Base-by-base conservation (phyloP, 306 rosid species). In the Purshia tridentata region DNA sequence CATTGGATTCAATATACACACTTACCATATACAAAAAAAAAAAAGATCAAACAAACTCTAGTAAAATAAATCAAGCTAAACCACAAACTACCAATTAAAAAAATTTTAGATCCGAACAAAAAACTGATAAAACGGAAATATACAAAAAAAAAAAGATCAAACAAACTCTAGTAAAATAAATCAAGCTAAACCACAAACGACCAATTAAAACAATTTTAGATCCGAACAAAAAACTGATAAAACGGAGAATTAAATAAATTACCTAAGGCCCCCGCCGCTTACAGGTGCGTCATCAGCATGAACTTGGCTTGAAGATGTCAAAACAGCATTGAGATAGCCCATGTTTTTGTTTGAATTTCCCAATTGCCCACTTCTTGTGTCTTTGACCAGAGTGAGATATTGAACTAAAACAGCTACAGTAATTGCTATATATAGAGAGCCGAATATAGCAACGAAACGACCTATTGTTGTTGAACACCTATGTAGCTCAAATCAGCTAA, bases 181-280 rank as follows among this genome's bases (percentile, higher is more conserved):
- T 39, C 4, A 16, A 23, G 44, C 9, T n/a, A 68, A 9, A 79
- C n/a, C n/a, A 18, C 53, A 58, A 74, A 55, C 74, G 49, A 72
- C 50, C 7, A 65, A 53, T 57, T 60, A 2, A 57, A 65, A 59
- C 39, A 55, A 64, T 50, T 50, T 52, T 64, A 75, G 77, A 84
- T 59, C 84, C 46, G 67, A 84, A 77, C 80, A 29, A 22, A 4
- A 78, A 12, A 52, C 15, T 7, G 4, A 37, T 20, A 64, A 64
- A 57, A 23, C 9, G 52, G 60, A 60, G 13, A 75, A 58, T 37
- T 55, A 69, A 42, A 23, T 16, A 45, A 42, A 10, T 14, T 11
- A 93, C 98, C 98, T 93, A 84, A 83, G 86, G 76, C 97, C 98
- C 0, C 97, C 97, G 14, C 98, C 97, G 88, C 87, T 90, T 5